Evolutionary conservation across 257 asterid species (phyloP), one percentile per base, ranked within the genome.

Genomic region (Fraxinus pennsylvanica): DNA sequence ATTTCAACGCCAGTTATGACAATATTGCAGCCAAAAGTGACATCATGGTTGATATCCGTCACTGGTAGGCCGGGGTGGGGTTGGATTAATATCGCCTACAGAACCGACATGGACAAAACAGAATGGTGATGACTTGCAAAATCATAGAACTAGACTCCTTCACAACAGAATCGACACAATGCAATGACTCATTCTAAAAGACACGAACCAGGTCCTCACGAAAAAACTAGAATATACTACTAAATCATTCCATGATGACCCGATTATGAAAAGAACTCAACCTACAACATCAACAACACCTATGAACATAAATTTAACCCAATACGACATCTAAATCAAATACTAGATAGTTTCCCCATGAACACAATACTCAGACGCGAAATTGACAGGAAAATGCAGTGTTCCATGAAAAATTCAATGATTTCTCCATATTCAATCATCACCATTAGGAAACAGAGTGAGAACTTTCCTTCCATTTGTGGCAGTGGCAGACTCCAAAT

Each of bases 381-480:
- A 81, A 81, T 68, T 73, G 41, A 72, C 36, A 45, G 47, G 50
- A 54, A 63, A 33, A 80, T 74, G 57, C 79, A 74, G 70, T 36
- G 78, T 73, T 72, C 73, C 57, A 74, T 17, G 63, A 52, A 1
- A 52, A 61, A 57, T 57, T 63, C 33, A 27, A 63, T 19, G 9
- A 63, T 25, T 63, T 9, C 35, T 63, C 25, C 66, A 41, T 25
- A 50, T 52, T 89, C 82, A 94, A 80, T 89, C 96, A 70, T 87
- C 96, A 10, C 94, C 92, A 1, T 90, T 88, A 10, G 98, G 97
- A 81, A 94, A 94, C 73, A 94, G 84, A 47, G 98, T 94, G 65
- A 94, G 97, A 76, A 90, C 88, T 74, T 86, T 91, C 82, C 92
- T 87, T 71, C 92, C 98, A 71, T 85, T 90, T 0, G 86, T 52